Evolutionary conservation across 257 asterid species (phyloP), one percentile per base, ranked within the genome.

Genomic region (Solanum neorickii): DNA sequence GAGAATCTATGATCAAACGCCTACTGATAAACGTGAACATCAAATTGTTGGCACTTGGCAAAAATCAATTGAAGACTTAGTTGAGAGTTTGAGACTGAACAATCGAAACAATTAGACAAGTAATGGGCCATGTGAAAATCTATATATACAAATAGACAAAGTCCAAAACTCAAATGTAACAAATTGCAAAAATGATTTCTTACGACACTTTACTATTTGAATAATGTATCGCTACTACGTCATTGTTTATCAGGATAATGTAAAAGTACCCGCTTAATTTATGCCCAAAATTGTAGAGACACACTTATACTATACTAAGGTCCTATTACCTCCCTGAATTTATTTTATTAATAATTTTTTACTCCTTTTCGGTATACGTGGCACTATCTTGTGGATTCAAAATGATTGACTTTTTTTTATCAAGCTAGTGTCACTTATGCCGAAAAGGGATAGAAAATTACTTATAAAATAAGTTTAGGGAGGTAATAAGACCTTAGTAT

Each of bases 231-330:
- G 3, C 23, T 49, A 49, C 15, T 49, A 49, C 12, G 29, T 7
- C 12, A 62, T 3, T 11, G 2, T 2, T 62, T 52, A 62, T 62
- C 3, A 1, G 1, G 35, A 33, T 33, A 33, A 33, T 33, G 35
- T 5, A 33, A 3, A 33, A 3, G 5, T 33, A 33, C 0, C 1
- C 1, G 5, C 1, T 33, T 5, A 33, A 33, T 33, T 3, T 33
- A 33, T 4, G 35, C 4, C 1, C 35, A 1, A 33, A 33, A 33
- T 4, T 0, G 4, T 0, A 33, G 35, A 33, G 35, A 33, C 35
- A 33, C 6, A 3, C 1, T 33, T 33, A 33, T 33, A 33, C 6
- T 33, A 33, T 33, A 3, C 5, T 33, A 33, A 3, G 35, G 35
- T 33, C 35, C 5, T 3, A 33, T 33, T 33, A 33, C 5, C 5